Conservation (phyloP, 2,329 filamentous ascomycete species). For the Apiospora phragmitis region DNA sequence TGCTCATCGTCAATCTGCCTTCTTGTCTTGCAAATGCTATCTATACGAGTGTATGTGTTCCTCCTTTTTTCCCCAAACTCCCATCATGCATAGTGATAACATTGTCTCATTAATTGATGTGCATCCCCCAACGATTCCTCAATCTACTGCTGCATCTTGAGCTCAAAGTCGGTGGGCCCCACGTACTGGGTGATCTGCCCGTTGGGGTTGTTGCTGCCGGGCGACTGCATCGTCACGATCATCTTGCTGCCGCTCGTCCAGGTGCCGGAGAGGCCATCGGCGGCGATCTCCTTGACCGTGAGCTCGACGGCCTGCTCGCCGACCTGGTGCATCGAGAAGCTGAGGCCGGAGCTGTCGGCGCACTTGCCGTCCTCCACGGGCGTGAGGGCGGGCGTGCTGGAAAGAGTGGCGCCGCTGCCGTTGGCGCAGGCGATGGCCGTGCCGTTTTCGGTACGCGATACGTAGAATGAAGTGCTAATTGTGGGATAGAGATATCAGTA, state of each 20-base stretch:
- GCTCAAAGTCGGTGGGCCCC: neutral
- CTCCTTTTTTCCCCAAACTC: neutral
- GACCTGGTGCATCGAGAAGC: neutral
- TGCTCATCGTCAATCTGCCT: neutral
- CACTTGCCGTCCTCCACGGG: neutral
- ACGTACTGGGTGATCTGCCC: conserved; percentile 5
- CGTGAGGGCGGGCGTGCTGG: neutral
- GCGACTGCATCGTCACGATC: neutral
- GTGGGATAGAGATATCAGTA: neutral
- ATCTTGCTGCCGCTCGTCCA: neutral
- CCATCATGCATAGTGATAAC: neutral
- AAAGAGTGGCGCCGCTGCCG: neutral
- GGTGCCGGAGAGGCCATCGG: neutral
- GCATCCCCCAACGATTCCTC: too few species aligned
- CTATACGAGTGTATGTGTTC: neutral
- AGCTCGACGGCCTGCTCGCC: neutral
- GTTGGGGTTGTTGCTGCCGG: conserved; percentile 4
- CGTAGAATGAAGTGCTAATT: neutral
- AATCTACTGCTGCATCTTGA: neutral
- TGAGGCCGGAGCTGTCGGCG: conserved; percentile 2
- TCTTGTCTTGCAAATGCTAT: neutral
- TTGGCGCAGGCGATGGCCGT: neutral
- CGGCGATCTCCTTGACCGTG: neutral
- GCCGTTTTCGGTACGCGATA: neutral
- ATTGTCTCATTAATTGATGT: neutral